phyloP scores from a whole-genome alignment of 371 early-diverging fungal genomes.

The Mortierella sp. region DNA sequence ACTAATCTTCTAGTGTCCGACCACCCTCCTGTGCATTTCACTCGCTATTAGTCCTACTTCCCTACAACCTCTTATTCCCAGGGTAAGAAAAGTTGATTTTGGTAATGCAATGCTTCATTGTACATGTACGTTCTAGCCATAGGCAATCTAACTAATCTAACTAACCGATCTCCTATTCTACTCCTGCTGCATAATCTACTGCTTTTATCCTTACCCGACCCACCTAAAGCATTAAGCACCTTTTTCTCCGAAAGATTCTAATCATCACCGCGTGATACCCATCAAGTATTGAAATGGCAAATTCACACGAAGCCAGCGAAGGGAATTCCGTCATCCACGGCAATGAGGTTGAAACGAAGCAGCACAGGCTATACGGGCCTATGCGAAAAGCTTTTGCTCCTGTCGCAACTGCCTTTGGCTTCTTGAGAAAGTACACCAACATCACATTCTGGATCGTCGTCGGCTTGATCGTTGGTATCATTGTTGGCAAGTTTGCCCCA shows the following conservation, averaged over 20 bases:
- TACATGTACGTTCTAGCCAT: too few species aligned
- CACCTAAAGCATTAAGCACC: background rate
- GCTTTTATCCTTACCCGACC: background rate
- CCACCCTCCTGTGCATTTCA: background rate
- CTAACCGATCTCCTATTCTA: too few species aligned
- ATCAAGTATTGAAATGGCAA: background rate
- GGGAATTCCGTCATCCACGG: background rate
- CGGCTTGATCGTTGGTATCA: conserved; percentile 70
- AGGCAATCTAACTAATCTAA: too few species aligned
- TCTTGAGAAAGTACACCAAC: conserved; percentile 61
- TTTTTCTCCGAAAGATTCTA: background rate
- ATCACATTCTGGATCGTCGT: conserved; percentile 75
- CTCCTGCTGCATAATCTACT: too few species aligned
- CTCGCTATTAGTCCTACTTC: background rate
- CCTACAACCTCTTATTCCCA: background rate
- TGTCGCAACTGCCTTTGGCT: conserved; percentile 43
- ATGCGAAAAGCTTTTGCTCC: conserved; percentile 22
- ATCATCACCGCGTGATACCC: background rate
- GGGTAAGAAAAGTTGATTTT: background rate
- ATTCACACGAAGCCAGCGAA: background rate
- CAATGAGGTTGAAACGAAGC: conserved; percentile 6
- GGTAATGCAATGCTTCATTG: background rate
- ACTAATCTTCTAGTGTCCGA: background rate
- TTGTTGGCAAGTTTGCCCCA: conserved; percentile 73
- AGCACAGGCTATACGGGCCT: background rate